These are phyloP conservation scores for Coemansia biformis DNA, from an alignment of 192 early-diverging fungal species.

Conservation along the genomic window DNA sequence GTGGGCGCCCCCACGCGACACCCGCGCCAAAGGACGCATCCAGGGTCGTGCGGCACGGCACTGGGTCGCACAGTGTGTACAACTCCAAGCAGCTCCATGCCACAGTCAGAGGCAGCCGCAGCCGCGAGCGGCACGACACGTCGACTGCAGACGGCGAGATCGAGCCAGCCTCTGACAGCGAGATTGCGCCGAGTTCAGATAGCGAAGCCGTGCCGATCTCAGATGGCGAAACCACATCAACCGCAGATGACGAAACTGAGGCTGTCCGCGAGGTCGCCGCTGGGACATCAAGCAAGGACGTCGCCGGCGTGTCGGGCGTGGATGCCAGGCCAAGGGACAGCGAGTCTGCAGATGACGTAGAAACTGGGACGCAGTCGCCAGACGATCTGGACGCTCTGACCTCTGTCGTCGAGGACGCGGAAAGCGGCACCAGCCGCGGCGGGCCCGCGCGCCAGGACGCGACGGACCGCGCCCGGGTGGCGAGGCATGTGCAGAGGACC, in stretches of 20 bases:
- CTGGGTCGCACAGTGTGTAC: slow-evolving; percentile 2
- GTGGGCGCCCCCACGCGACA: no score
- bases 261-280: slow-evolving; percentile 13
- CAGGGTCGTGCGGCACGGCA: no score
- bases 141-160: background rate
- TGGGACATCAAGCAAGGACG: slow-evolving; percentile 3
- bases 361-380: background rate
- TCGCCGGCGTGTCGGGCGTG: no score
- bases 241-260: slow-evolving; percentile 2
- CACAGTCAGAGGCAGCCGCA: background rate
- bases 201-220: no score
- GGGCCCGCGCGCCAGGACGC: background rate
- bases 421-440: background rate
- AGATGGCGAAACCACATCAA: no score
- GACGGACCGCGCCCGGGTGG: no score
- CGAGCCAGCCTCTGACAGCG: no score
- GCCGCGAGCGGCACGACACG: background rate
- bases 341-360: background rate
- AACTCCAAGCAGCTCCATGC: slow-evolving; percentile 39
- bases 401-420: background rate
- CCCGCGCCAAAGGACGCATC: no score
- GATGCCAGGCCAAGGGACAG: background rate
- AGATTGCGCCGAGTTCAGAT: no score
- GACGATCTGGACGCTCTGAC: slow-evolving; percentile 1
- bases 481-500: no score